Evolutionary conservation across 495 filamentous ascomycete genomes (phyloP).

Genomic region (Penicillium ochrochloron): DNA sequence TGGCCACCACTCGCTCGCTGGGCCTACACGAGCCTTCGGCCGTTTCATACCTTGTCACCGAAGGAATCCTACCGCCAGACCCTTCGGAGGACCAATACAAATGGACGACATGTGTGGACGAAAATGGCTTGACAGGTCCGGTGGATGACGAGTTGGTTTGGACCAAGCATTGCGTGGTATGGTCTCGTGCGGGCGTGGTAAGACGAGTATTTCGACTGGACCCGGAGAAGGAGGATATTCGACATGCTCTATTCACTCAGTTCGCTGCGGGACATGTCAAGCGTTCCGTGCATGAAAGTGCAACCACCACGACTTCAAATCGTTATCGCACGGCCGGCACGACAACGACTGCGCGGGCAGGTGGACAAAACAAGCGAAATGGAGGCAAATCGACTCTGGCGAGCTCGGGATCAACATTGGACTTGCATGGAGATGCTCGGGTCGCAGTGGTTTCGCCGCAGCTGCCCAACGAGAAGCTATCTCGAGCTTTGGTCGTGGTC

Average conservation of each 20-base stretch:
- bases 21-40: conserved; percentile 86
- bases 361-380: conserved; percentile 20
- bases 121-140: conserved; percentile 44
- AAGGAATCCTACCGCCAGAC: conserved; percentile 74
- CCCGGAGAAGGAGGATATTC: conserved; percentile 80
- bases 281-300: conserved; percentile 18
- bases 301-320: conserved; percentile 4
- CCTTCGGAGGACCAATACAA: conserved; percentile 68
- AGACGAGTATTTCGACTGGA: conserved; percentile 87
- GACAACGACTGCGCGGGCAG: conserved; percentile 21
- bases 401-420: conserved; percentile 29
- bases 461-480: conserved; percentile 34
- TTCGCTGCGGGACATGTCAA: conserved; percentile 63
- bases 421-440: conserved; percentile 27
- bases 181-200: conserved; percentile 85
- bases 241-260: conserved; percentile 80
- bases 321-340: conserved; percentile 10
- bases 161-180: conserved; percentile 83
- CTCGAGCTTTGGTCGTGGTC: conserved; percentile 82
- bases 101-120: conserved; percentile 64
- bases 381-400: conserved; percentile 21
- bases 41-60: conserved; percentile 79
- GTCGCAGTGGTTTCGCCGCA: conserved; percentile 24
- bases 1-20: conserved; percentile 87
- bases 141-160: conserved; percentile 84